Base-by-base conservation (phyloP, 2,329 filamentous ascomycete species). In the Fusarium oligoseptatum region DNA sequence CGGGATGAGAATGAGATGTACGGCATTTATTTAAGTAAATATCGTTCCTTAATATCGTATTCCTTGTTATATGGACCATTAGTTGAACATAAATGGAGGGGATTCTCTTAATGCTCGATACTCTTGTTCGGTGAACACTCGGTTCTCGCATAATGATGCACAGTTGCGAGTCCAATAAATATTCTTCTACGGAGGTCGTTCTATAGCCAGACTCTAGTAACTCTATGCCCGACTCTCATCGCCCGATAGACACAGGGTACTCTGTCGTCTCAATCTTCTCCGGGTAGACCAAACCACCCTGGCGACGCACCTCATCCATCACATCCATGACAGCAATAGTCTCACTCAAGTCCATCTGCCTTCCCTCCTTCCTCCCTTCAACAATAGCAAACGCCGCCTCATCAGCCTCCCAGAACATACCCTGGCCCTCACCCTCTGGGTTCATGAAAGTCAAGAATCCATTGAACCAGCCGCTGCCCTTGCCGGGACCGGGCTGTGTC, bases 331-430 rank as follows among this genome's bases (percentile, higher is more conserved):
- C 94, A 45, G 92, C 88, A 64, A 97, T 86, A 78, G 92, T 95
- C 87, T 97, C 95, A 50, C 89, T 87, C 85, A 90, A 89, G 24
- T 91, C 90, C 82, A 96, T 84, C 10, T 87, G 88, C 64, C 88
- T 88, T 80, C 94, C 94, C 85, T 97, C 92, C 77, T 92, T 88
- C 82, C 90, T 90, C 17, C 94, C 94, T 80, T 96, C 94, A 52
- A 92, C 86, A 64, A 97, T 79, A 72, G 92, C 93, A 50, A 91
- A 86, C 22, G 92, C 93, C 72, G 90, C 92, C 84, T 94, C 93
- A 80, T 95, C 93, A 2, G 93, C 93, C 82, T 95, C 93, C 92
- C 92, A 95, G 84, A 94, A 96, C 93, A 97, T 95, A 45, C 94
- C 94, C 71, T 94, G 92, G 11, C 94, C 94, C 82, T 83, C 79